These are phyloP conservation scores for Zizania palustris DNA, from an alignment of 202 grass and related monocot species.

Conservation along the genomic window DNA sequence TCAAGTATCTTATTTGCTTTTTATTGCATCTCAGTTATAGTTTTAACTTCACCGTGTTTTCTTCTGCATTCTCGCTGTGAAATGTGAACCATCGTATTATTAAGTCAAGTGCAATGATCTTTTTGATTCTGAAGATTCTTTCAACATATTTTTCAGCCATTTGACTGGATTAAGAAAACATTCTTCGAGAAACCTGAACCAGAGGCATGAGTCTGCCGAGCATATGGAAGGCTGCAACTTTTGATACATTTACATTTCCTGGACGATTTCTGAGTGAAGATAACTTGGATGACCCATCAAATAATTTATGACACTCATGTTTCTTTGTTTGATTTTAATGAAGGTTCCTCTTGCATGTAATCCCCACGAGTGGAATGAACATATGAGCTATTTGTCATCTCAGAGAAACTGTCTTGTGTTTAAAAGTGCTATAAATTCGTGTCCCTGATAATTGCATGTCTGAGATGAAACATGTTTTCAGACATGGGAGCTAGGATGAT, in stretches of 20 bases:
- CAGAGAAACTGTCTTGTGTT: slow-evolving; percentile 26
- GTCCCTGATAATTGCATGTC: background rate
- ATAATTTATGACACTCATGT: slow-evolving; percentile 42
- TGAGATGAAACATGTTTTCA: slow-evolving; percentile 3
- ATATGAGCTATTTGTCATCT: slow-evolving; percentile 16
- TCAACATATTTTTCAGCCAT: slow-evolving; percentile 55
- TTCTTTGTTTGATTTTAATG: slow-evolving; percentile 49
- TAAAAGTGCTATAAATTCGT: background rate
- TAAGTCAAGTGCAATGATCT: background rate
- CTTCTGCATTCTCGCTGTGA: background rate
- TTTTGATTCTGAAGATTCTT: background rate
- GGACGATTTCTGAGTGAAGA: slow-evolving; percentile 46
- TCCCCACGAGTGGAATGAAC: slow-evolving; percentile 28
- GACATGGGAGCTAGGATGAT: background rate
- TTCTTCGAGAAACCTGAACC: slow-evolving; percentile 74
- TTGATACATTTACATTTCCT: slow-evolving; percentile 34
- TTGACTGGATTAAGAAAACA: slow-evolving; percentile 83
- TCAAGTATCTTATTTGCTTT: too few relatives aligned
- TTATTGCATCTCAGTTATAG: too few relatives aligned
- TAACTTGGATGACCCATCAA: slow-evolving; percentile 45
- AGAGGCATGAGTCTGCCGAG: slow-evolving; percentile 50
- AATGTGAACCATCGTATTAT: background rate
- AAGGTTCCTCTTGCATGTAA: slow-evolving; percentile 49
- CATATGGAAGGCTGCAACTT: slow-evolving; percentile 12
- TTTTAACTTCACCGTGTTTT: background rate